phyloP scores from a whole-genome alignment of 371 early-diverging fungal genomes.

The Lichtheimia corymbifera region DNA sequence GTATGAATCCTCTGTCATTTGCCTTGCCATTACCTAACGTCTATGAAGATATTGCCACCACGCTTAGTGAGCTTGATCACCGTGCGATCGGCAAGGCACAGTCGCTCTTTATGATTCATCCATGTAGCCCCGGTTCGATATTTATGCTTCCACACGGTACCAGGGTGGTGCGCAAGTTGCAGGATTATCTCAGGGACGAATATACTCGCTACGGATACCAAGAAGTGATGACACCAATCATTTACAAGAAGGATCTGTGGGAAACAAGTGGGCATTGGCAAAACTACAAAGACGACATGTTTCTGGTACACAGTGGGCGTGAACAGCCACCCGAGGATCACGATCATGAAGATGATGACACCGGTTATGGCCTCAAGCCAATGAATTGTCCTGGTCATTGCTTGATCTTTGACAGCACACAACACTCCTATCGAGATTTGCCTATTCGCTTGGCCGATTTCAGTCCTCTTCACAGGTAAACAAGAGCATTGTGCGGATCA shows the following conservation, averaged over 20 bases:
- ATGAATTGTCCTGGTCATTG: conserved; percentile 99
- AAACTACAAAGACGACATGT: conserved; percentile 87
- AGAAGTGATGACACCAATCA: conserved; percentile 96
- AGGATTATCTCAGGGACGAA: conserved; percentile 67
- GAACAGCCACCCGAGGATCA: conserved; percentile 35
- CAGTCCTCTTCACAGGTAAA: conserved; percentile 87
- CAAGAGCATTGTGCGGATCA: neutral
- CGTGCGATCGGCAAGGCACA: conserved; percentile 88
- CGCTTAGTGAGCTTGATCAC: conserved; percentile 75
- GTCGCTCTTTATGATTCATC: conserved; percentile 76
- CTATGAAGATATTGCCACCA: neutral
- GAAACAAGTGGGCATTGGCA: conserved; percentile 94
- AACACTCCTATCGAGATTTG: conserved; percentile 88
- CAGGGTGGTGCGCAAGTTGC: conserved; percentile 81
- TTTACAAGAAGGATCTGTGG: conserved; percentile 95
- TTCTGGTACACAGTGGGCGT: conserved; percentile 57
- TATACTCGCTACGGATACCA: conserved; percentile 89
- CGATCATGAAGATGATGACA: conserved; percentile 54
- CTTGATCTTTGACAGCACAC: conserved; percentile 82
- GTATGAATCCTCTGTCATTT: no score
- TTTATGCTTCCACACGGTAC: conserved; percentile 97
- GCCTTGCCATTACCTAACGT: neutral
- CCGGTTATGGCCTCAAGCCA: conserved; percentile 87
- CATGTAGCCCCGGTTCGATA: conserved; percentile 87
- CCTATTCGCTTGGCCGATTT: conserved; percentile 95